Base-by-base conservation (phyloP, 2,329 filamentous ascomycete species). In the Arthrobotrys entomopaga region DNA sequence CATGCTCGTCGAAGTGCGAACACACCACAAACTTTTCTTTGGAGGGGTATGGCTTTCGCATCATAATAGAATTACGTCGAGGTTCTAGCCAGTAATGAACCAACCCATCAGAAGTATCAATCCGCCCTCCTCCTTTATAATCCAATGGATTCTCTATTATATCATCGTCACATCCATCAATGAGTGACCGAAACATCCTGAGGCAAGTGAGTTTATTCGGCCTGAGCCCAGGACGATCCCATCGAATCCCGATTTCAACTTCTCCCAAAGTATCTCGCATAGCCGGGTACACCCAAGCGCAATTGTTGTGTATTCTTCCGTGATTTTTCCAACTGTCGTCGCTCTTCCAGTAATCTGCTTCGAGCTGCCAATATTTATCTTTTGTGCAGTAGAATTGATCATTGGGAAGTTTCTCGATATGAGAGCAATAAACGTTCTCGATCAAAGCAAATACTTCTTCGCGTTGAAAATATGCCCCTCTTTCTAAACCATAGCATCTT, bases 21-120 rank as follows among this genome's bases (percentile, higher is more conserved):
- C 59, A 63, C 8, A 15, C 19, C 20, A 63, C 4, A 15, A 4
- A 38, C 20, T 43, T 63, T 1, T 3, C 10, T 16, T 20, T 19
- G 8, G 46, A 48, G 24, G 26, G 19, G 20, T 11, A 11, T 2
- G 59, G 59, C 11, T 53, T 53, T 24, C 59, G 59, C 24, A 61
- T 13, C 20, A 48, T 46, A 16, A 16, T 11, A 22, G n/a, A 26
- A 19, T 38, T 13, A n/a, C 58, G 43, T 22, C 53, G 48, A 29
- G 61, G 61, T n/a, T 65, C 50, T 8, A 65, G 29, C 49, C 52
- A 57, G 20, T 65, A 65, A 19, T 65, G 50, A 24, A 56, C 50
- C 13, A 24, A 15, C 16, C 50, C 61, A 24, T 65, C 38, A 29
- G 29, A 34, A 34, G 6, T 34, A 34, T 34, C 38, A 13, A 65